Conservation (phyloP, 495 filamentous ascomycete species). For the Penicillium cataractarum region DNA sequence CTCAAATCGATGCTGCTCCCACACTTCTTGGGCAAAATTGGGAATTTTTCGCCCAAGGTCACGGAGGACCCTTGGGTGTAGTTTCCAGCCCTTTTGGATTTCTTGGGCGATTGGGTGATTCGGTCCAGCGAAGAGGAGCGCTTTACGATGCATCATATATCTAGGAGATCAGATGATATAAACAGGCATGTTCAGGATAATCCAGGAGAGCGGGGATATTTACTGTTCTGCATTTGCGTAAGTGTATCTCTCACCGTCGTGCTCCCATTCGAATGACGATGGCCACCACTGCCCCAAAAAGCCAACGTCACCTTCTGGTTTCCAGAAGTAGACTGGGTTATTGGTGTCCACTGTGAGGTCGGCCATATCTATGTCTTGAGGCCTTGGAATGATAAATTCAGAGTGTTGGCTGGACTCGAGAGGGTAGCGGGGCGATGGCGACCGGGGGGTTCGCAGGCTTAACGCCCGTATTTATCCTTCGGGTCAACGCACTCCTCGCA, state of each 20-base stretch:
- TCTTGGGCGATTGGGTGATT: not conserved
- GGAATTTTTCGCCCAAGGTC: slow-evolving; percentile 3
- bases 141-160: slow-evolving; percentile 5
- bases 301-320: slow-evolving; percentile 16
- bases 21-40: not conserved
- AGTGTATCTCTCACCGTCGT: not conserved
- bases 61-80: not conserved
- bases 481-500: too few species aligned
- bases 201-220: too few species aligned
- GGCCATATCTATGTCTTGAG: not conserved
- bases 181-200: not conserved
- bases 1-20: not conserved
- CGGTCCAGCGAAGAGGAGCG: slow-evolving; percentile 1
- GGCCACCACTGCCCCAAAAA: slow-evolving; percentile 20
- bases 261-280: slow-evolving; percentile 12
- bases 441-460: too few species aligned
- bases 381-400: not conserved
- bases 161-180: not conserved
- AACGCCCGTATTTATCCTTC: too few species aligned
- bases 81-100: not conserved
- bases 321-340: slow-evolving; percentile 20
- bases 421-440: too few species aligned
- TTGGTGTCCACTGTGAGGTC: not conserved
- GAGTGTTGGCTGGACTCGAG: not conserved
- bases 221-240: slow-evolving; percentile 9